phyloP scores from a whole-genome alignment of 176 grass and related monocot genomes.

The Carex kokanica region DNA sequence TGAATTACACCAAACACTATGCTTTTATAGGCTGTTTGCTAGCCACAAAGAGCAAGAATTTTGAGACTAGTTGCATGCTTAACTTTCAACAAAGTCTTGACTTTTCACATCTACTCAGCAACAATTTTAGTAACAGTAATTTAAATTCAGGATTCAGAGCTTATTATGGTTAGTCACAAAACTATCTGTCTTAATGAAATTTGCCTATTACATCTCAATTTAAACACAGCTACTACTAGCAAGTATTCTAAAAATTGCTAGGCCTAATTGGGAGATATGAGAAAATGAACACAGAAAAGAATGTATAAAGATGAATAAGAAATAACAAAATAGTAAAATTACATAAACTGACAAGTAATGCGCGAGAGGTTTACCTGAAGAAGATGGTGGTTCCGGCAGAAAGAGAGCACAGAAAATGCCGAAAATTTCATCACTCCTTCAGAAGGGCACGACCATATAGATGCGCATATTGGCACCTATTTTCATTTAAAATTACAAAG shows the following conservation, averaged over 20 bases:
- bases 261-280: neutral
- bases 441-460: slow-evolving; percentile 79
- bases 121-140: neutral
- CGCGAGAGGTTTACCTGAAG: slow-evolving; percentile 40
- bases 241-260: neutral
- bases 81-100: neutral
- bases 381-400: slow-evolving; percentile 80
- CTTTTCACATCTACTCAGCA: neutral
- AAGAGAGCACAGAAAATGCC: slow-evolving; percentile 84
- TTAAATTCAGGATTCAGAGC: neutral
- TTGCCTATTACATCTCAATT: neutral
- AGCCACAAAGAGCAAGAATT: neutral
- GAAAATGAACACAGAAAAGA: neutral
- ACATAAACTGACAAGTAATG: neutral
- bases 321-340: slow-evolving; percentile 6
- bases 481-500: slow-evolving; percentile 7
- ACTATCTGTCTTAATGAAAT: neutral
- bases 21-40: neutral
- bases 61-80: neutral
- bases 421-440: slow-evolving; percentile 71
- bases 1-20: neutral
- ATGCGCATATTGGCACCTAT: slow-evolving; percentile 74
- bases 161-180: neutral
- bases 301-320: neutral
- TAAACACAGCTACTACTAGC: neutral